Evolutionary conservation across 257 asterid species (phyloP).

Genomic region (Asclepias syriaca): DNA sequence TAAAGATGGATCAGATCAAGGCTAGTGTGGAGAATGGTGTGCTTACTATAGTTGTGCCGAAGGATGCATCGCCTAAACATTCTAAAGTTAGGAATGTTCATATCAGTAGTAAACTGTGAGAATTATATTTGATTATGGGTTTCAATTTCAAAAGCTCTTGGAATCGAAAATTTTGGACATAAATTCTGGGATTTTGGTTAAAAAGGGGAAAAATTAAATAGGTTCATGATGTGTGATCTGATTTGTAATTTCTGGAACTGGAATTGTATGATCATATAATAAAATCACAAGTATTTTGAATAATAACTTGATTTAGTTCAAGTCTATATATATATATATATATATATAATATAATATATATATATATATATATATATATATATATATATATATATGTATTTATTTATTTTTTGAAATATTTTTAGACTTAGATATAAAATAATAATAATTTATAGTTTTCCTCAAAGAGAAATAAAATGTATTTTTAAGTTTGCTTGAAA

Average conservation of each 20-base stretch:
- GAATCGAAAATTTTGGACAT: neutral
- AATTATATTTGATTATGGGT: neutral
- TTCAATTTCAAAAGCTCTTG: neutral
- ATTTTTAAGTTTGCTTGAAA: too few relatives aligned
- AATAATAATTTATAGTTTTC: too few relatives aligned
- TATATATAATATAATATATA: too few relatives aligned
- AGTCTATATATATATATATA: too few relatives aligned
- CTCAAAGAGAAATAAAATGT: too few relatives aligned
- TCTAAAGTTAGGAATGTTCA: slow-evolving; percentile 56
- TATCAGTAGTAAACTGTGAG: slow-evolving; percentile 58
- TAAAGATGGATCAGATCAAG: slow-evolving; percentile 70
- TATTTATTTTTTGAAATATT: too few relatives aligned
- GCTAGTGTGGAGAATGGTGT: slow-evolving; percentile 75
- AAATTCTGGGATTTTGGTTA: neutral
- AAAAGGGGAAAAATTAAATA: neutral
- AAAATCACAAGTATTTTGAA: too few relatives aligned
- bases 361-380: too few relatives aligned
- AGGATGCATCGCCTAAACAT: slow-evolving; percentile 52
- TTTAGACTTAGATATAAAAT: too few relatives aligned
- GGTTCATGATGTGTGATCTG: neutral
- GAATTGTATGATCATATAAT: too few relatives aligned
- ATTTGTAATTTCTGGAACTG: neutral
- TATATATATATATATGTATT: too few relatives aligned
- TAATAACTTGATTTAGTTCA: too few relatives aligned
- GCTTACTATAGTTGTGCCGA: slow-evolving; percentile 71